Percentiles rank a stretch among this genome's conserved stretches.
phyloP scores from a whole-genome alignment of 495 filamentous ascomycete species.

The Penicillium bialowiezense region DNA sequence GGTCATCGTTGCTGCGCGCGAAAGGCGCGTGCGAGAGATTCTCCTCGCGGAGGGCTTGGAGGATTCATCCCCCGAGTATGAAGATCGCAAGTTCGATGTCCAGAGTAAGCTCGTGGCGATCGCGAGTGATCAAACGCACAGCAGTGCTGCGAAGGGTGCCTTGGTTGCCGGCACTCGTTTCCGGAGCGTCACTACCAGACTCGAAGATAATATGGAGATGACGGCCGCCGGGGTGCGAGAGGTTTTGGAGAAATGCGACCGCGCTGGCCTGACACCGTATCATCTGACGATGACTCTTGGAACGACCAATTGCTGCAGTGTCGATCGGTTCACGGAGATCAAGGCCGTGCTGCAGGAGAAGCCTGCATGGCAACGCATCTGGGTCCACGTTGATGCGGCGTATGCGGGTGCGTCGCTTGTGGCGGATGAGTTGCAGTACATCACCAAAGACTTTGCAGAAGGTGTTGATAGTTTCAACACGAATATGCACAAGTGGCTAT shows the following conservation, averaged over 20 bases:
- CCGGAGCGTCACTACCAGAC: slow-evolving; percentile 58
- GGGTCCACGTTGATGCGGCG: slow-evolving; percentile 96
- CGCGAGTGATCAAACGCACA: slow-evolving; percentile 76
- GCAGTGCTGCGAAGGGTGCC: slow-evolving; percentile 81
- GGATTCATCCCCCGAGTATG: slow-evolving; percentile 41
- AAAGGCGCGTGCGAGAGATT: slow-evolving; percentile 63
- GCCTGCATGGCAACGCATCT: slow-evolving; percentile 58
- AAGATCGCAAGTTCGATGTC: slow-evolving; percentile 60
- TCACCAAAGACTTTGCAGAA: slow-evolving; percentile 56
- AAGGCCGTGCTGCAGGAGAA: slow-evolving; percentile 60
- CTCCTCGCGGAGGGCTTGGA: slow-evolving; percentile 48
- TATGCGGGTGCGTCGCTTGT: slow-evolving; percentile 87
- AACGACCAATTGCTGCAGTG: slow-evolving; percentile 82
- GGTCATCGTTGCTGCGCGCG: slow-evolving; percentile 83
- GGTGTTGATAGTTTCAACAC: slow-evolving; percentile 85
- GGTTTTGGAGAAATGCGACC: slow-evolving; percentile 58
- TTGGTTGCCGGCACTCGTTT: slow-evolving; percentile 81
- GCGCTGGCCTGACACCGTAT: slow-evolving; percentile 74
- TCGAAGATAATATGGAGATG: slow-evolving; percentile 65
- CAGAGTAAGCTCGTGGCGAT: slow-evolving; percentile 76
- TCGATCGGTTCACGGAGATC: slow-evolving; percentile 77
- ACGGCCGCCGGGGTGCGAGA: slow-evolving; percentile 60
- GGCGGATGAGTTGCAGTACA: slow-evolving; percentile 73
- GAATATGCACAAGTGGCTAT: slow-evolving; percentile 98
- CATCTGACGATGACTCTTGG: slow-evolving; percentile 84